A percentile compares a stretch with the other conserved stretches of the same genome.
These are phyloP conservation scores for Leccinum boreale DNA, from an alignment of 768 basidiomycete genomes.

Conservation along the genomic window DNA sequence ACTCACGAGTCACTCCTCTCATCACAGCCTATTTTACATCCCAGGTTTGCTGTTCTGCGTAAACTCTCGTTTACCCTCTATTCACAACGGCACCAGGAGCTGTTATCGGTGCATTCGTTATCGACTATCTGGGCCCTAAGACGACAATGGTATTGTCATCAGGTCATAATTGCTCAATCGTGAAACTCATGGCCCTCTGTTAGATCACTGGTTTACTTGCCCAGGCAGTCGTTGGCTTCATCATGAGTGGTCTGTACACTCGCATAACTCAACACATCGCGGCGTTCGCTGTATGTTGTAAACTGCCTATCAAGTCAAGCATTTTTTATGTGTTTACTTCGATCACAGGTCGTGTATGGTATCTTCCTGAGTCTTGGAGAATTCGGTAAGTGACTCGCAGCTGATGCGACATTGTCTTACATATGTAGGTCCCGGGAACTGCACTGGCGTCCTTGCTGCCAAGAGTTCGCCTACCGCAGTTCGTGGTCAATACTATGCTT, in stretches of 20 bases:
- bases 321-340: neutral
- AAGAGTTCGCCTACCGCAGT: slow-evolving; percentile 85
- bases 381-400: slow-evolving; percentile 46
- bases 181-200: neutral
- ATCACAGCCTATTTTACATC: slow-evolving; percentile 57
- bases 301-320: neutral
- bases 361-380: slow-evolving; percentile 90
- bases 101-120: slow-evolving; percentile 67
- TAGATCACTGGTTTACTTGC: slow-evolving; percentile 64
- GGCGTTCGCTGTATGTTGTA: slow-evolving; percentile 62
- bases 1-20: slow-evolving; percentile 3
- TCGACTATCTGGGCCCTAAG: slow-evolving; percentile 76
- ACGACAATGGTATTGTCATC: slow-evolving; percentile 55
- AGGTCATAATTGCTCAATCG: neutral
- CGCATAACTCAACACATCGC: slow-evolving; percentile 60
- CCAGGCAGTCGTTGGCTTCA: slow-evolving; percentile 79
- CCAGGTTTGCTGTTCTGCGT: slow-evolving; percentile 37
- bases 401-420: neutral
- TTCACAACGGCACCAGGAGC: slow-evolving; percentile 40
- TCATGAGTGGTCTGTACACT: slow-evolving; percentile 82
- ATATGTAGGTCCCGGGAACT: slow-evolving; percentile 71
- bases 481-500: slow-evolving; percentile 82
- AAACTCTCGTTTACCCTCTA: slow-evolving; percentile 1
- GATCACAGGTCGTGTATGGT: slow-evolving; percentile 72
- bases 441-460: slow-evolving; percentile 77